Base-by-base conservation (phyloP, 2,329 filamentous ascomycete species). In the Botryotinia narcissicola region DNA sequence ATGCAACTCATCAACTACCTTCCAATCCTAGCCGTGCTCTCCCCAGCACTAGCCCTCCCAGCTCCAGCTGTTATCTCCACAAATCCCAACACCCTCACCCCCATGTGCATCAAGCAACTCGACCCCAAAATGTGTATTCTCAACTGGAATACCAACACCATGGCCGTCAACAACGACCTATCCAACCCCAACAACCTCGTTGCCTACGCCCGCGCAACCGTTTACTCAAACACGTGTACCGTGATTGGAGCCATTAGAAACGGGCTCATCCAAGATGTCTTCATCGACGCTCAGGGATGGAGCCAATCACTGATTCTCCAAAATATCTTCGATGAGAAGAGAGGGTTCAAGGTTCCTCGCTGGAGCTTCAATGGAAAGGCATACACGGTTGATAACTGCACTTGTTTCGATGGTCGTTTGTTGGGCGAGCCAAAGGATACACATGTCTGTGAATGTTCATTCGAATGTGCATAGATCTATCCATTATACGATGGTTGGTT, bases 1-100 rank as follows among this genome's bases (percentile, higher is more conserved):
- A 73, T 69, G 71, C 71, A 60, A n/a, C 51, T 73, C 42, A 73
- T 46, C 42, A 48, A 61, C 48, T 69, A 61, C 25, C 71, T 69
- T 16, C 51, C 63, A 25, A 25, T 73, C 4, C 10, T 37, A 25
- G 57, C 63, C 42, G 40, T 32, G 22, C 71, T 73, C 7, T n/a
- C 71, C 12, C 54, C 35, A 32, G 63, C 63, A 46, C 63, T 69
- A 5, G 35, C 29, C 46, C 61, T 48, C 9, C 44, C 69, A 40
- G 48, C 60, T 51, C 48, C 71, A n/a, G 63, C 62, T 16, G 1
- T 48, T 10, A 20, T 68, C 16, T 37, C 62, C 32, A 48, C 37
- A 16, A n/a, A 44, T 1, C 40, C 63, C n/a, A 69, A 25, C 40
- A 20, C 25, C 16, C 37, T 72, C 22, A 22, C 22, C 9, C 48